A percentile compares a stretch with the other conserved stretches of the same genome.
Evolutionary conservation across 805 yeast genomes (phyloP).

Genomic region (Sugiyamaella mastotermitis): DNA sequence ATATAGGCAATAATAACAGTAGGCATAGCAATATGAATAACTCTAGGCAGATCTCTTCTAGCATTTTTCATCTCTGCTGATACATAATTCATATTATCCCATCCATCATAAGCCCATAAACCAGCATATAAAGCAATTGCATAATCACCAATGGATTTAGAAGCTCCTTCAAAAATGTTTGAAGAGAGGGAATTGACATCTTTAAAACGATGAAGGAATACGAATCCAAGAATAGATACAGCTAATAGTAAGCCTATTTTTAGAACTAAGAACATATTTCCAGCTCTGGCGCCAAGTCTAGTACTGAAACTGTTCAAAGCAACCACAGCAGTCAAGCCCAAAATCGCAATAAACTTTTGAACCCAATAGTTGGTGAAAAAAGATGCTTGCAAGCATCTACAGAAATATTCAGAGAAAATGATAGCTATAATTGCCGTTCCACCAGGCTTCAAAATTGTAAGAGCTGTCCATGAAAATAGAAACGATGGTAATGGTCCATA

Average conservation of each 20-base stretch:
- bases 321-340: slow-evolving; percentile 24
- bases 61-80: slow-evolving; percentile 37
- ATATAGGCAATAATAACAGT: slow-evolving; percentile 32
- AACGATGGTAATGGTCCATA: slow-evolving; percentile 34
- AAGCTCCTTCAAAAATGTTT: slow-evolving; percentile 26
- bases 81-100: slow-evolving; percentile 39
- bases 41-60: slow-evolving; percentile 32
- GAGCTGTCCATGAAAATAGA: slow-evolving; percentile 35
- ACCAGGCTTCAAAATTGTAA: slow-evolving; percentile 36
- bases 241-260: slow-evolving; percentile 30
- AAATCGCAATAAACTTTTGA: slow-evolving; percentile 29
- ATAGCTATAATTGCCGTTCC: slow-evolving; percentile 35
- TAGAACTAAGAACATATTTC: slow-evolving; percentile 29
- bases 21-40: slow-evolving; percentile 36
- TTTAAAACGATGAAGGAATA: slow-evolving; percentile 17
- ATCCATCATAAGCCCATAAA: slow-evolving; percentile 41
- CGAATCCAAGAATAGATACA: slow-evolving; percentile 28
- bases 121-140: slow-evolving; percentile 37
- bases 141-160: slow-evolving; percentile 24
- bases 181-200: slow-evolving; percentile 21
- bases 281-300: slow-evolving; percentile 28
- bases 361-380: slow-evolving; percentile 21
- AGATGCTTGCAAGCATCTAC: slow-evolving; percentile 20
- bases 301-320: slow-evolving; percentile 28
- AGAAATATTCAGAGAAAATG: slow-evolving; percentile 35